These are phyloP conservation scores for Coriolopsis trogii DNA, from an alignment of 1,284 basidiomycete genomes.

Conservation along the genomic window DNA sequence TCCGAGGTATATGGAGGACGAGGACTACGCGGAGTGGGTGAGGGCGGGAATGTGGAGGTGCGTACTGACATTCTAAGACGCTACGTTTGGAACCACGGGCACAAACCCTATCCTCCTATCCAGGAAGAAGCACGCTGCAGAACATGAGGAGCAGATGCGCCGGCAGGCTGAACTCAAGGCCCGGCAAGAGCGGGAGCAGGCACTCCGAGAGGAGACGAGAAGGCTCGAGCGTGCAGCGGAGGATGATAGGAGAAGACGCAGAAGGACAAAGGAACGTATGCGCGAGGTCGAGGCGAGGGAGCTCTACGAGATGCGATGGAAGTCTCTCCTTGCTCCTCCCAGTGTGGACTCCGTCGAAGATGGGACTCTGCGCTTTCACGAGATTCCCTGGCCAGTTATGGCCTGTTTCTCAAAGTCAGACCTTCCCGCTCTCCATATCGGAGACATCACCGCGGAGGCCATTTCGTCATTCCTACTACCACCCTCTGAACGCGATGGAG, in stretches of 20 bases:
- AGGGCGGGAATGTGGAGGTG: conserved; percentile 79
- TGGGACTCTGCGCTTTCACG: conserved; percentile 48
- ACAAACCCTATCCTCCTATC: neutral
- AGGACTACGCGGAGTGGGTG: conserved; percentile 83
- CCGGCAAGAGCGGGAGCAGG: conserved; percentile 55
- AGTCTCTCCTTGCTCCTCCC: conserved; percentile 43
- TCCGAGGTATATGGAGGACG: conserved; percentile 74
- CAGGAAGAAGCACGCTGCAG: conserved; percentile 68
- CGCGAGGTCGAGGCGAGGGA: conserved; percentile 48
- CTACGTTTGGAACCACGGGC: no score
- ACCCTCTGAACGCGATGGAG: neutral
- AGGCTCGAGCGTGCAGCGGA: conserved; percentile 54
- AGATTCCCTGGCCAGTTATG: conserved; percentile 83
- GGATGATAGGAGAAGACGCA: conserved; percentile 49
- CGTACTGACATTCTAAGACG: conserved; percentile 31
- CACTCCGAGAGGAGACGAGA: conserved; percentile 52
- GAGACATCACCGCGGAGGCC: conserved; percentile 59
- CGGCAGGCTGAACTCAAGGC: conserved; percentile 53
- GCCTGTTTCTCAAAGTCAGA: conserved; percentile 29
- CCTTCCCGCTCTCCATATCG: conserved; percentile 31
- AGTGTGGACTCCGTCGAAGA: conserved; percentile 16
- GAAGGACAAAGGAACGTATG: conserved; percentile 46
- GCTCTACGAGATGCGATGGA: conserved; percentile 65
- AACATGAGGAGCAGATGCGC: conserved; percentile 64
- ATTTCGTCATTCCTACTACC: conserved; percentile 66